Base-by-base conservation (phyloP, 345 rosid species). In the Cardamine chenopodiifolia region DNA sequence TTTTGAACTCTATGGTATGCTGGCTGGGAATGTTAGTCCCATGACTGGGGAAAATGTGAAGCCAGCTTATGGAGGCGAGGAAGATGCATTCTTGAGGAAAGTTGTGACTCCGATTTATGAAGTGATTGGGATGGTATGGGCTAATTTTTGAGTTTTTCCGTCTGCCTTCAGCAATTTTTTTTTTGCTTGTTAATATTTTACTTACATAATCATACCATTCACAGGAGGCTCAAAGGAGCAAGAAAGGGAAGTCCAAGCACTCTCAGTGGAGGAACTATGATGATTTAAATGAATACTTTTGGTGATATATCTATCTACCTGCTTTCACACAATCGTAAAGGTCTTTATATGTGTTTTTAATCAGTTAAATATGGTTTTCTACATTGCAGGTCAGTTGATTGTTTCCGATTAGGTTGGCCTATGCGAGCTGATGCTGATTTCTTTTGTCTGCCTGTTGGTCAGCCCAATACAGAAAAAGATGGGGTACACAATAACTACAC, bases 251-350 rank as follows among this genome's bases (percentile, higher is more conserved):
- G 79, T 96, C 99, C 75, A 96, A 96, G 84, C 99, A 96, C 79
- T 96, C 98, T 14, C 97, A 90, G 53, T 96, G 99, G 99, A 92
- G 99, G 77, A 96, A 96, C 70, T 96, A 96, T 72, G 99, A 96
- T 77, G 99, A 96, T 84, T 75, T 96, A 73, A 96, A 96, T 78
- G 98, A 96, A 74, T 96, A 86, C 79, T 96, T 96, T 81, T 96
- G 99, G 99, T 96, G 81, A 71, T 68, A 32, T 42, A 20, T 60
- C 62, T 59, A 59, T 40, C 32, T 29, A 50, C 19, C 12, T 66
- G 48, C n/a, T 49, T 53, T 59, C 45, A 20, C 29, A 8, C 20
- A 8, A 23, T 44, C 10, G 4, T 52, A 67, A 44, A 32, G 23
- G 42, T 50, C 53, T 66, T 66, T 26, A 42, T 14, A 12, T 13